Conservation (phyloP, 2,329 filamentous ascomycete species). For the Penicillium sp. region DNA sequence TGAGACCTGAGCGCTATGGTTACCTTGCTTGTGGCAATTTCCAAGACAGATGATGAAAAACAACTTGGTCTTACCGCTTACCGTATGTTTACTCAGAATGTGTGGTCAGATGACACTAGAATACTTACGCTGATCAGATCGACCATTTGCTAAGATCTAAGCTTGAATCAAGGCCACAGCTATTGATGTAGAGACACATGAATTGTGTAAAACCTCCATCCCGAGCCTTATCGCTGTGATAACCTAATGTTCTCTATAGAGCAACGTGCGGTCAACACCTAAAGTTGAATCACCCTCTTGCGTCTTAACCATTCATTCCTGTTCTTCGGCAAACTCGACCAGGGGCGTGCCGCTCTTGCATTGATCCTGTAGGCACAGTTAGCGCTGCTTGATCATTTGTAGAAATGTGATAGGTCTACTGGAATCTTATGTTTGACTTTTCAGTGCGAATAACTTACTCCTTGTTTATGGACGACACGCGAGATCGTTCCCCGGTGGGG, state of each 20-base stretch:
- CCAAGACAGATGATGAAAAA: too few relatives aligned
- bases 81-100: too few relatives aligned
- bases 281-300: neutral
- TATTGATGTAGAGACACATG: neutral
- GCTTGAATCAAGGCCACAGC: neutral
- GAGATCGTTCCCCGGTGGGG: constrained; percentile 71
- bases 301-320: neutral
- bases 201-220: neutral
- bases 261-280: neutral
- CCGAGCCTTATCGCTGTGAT: neutral
- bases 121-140: too few relatives aligned
- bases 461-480: constrained; percentile 71
- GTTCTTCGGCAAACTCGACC: constrained; percentile 64
- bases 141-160: too few relatives aligned
- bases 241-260: neutral
- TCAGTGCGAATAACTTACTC: constrained; percentile 53
- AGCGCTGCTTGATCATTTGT: constrained; percentile 11
- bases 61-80: too few relatives aligned
- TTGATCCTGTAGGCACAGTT: constrained; percentile 59
- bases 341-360: constrained; percentile 75
- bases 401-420: neutral
- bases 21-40: too few relatives aligned
- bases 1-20: too few relatives aligned
- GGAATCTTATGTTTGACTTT: neutral
- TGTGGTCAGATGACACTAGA: too few relatives aligned